Base-by-base conservation (phyloP, 108 stramenopile species). In the Chaetoceros muelleri region DNA sequence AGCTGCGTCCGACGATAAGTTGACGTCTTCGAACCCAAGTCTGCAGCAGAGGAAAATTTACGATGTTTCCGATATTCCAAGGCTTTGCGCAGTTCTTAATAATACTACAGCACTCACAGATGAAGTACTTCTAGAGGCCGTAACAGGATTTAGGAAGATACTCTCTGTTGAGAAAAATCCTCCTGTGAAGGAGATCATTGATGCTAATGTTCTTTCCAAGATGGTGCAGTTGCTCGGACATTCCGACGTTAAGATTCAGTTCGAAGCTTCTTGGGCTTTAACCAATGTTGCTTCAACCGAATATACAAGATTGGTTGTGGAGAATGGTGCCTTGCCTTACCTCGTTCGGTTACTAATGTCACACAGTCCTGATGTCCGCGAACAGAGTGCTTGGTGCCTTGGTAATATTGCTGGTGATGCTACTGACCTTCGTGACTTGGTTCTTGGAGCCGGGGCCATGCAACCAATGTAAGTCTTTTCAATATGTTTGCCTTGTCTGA, bases 401-500 rank as follows among this genome's bases (percentile, higher is more conserved):
- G 97, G 96, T 53, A 98, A 98, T 65, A 84, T 98, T 53, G 95
- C 94, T 2, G 97, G 94, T 0, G 97, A 98, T 58, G 64, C 65
- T 19, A n/a, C 85, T 1, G 57, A 56, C 24, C 71, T 81, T 30
- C 71, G 97, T 25, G 88, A 98, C 66, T 28, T 60, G 3, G 70
- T 93, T 20, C 69, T 95, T 28, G 40, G 52, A 24, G 28, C 73
- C 16, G 74, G 80, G 28, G 73, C 72, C n/a, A 61, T 95, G 48
- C 60, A 60, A 22, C 66, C 74, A 34, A 66, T 95, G 45, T 53
- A 56, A 24, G 67, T 69, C 18, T 20, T 20, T 26, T 16, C 28
- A 21, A 30, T 20, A 18, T n/a, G 7, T 24, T 24, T 25, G 7
- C 46, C 18, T 24, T 54, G 50, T 21, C 27, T 22, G 0, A 30